Percentiles rank a stretch among this genome's conserved stretches.
These are phyloP conservation scores for Pulveroboletus sp. DNA, from an alignment of 768 basidiomycete species.

Conservation along the genomic window DNA sequence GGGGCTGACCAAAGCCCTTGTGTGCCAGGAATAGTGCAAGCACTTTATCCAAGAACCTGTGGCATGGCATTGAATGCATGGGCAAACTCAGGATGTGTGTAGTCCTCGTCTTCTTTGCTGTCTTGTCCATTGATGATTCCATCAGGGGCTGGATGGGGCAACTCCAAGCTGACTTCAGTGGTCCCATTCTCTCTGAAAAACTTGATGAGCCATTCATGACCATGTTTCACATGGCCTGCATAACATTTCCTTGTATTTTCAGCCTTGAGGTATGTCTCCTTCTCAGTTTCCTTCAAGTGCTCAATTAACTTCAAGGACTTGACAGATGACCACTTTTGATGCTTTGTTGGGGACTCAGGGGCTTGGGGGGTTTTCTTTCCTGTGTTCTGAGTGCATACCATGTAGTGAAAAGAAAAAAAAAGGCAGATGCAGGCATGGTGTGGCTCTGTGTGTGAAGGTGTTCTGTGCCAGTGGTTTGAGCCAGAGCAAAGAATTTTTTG, in stretches of 20 bases:
- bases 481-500: too few relatives aligned
- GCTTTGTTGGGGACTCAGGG: too few relatives aligned
- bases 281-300: conserved; percentile 1
- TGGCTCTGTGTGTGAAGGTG: too few relatives aligned
- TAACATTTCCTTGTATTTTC: neutral
- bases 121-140: neutral
- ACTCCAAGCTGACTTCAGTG: neutral
- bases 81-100: neutral
- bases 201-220: neutral
- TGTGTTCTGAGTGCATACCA: too few relatives aligned
- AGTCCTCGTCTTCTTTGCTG: neutral
- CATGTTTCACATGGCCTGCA: neutral
- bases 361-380: too few relatives aligned
- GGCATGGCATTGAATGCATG: neutral
- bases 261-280: conserved; percentile 2
- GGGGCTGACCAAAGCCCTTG: neutral
- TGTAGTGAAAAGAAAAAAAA: too few relatives aligned
- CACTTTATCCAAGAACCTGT: neutral
- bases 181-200: neutral
- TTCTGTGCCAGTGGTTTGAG: too few relatives aligned
- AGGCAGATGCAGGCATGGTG: too few relatives aligned
- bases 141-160: neutral
- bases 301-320: too few relatives aligned
- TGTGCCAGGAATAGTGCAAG: neutral
- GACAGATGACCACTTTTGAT: too few relatives aligned